Percentiles rank a stretch among this genome's conserved stretches.
Conservation (phyloP, 208 protist species). For the Strigomonas culicis region DNA sequence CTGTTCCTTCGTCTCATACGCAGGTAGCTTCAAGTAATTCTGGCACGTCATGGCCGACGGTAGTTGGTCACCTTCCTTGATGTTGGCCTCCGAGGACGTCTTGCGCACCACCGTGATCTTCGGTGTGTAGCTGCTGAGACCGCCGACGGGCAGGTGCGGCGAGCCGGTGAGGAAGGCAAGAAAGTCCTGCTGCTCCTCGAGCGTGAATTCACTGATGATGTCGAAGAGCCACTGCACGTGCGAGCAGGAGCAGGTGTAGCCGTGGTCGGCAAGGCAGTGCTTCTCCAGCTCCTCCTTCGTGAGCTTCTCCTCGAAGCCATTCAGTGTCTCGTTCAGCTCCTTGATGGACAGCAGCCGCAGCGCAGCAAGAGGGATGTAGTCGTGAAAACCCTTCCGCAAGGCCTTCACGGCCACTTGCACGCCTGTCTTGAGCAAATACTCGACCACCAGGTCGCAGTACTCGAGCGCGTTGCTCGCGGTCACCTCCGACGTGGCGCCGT, state of each 20-base stretch:
- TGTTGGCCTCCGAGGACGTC: constrained; percentile 37
- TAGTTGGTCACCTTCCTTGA: constrained; percentile 72
- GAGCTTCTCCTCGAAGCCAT: constrained; percentile 44
- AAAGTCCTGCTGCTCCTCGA: constrained; percentile 73
- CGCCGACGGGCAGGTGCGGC: constrained; percentile 77
- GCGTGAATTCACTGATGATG: constrained; percentile 66
- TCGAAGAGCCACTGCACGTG: constrained; percentile 87
- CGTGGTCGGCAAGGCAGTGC: constrained; percentile 80
- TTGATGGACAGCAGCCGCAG: constrained; percentile 61
- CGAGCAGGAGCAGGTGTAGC: constrained; percentile 72
- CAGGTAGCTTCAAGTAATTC: constrained; percentile 92
- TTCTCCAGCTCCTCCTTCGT: constrained; percentile 67
- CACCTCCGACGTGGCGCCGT: constrained; percentile 38
- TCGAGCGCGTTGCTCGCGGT: constrained; percentile 51
- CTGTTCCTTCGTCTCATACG: constrained; percentile 74
- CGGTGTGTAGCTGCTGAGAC: constrained; percentile 63
- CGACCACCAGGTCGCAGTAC: constrained; percentile 70
- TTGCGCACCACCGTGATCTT: constrained; percentile 91
- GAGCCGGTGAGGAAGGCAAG: constrained; percentile 90
- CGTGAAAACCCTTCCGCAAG: constrained; percentile 63
- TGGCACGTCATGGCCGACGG: constrained; percentile 93
- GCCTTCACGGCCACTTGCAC: constrained; percentile 49
- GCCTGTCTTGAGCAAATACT: constrained; percentile 53
- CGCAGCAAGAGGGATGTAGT: constrained; percentile 65
- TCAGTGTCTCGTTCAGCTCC: constrained; percentile 59